phyloP scores from a whole-genome alignment of 257 asterid genomes.

The Nicotiana undulata region DNA sequence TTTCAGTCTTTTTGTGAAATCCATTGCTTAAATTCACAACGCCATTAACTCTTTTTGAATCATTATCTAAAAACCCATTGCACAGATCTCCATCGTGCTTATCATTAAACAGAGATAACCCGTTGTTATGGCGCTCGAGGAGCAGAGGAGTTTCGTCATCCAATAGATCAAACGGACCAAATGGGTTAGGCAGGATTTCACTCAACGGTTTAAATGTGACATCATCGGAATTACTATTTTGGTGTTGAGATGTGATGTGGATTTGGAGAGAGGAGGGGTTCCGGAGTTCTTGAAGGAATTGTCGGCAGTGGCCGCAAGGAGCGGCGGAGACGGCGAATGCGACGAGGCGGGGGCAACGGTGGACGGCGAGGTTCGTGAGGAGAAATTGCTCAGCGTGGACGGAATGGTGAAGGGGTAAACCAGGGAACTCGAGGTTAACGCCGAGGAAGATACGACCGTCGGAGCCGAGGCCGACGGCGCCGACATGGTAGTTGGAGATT shows the following conservation, averaged over 20 bases:
- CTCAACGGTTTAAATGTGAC: constrained; percentile 37
- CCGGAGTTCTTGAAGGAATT: constrained; percentile 80
- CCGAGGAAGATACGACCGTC: constrained; percentile 81
- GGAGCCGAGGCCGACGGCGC: constrained; percentile 81
- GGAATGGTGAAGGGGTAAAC: constrained; percentile 72
- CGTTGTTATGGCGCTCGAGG: constrained; percentile 52
- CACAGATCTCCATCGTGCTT: constrained; percentile 6
- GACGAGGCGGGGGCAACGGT: constrained; percentile 48
- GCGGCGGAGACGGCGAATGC: constrained; percentile 80
- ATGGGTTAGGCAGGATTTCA: constrained; percentile 55
- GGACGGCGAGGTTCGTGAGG: constrained; percentile 47
- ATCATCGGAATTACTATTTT: not conserved
- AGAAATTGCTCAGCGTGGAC: constrained; percentile 93
- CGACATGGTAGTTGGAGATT: constrained; percentile 73
- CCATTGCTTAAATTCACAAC: constrained; percentile 25
- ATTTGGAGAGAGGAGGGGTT: constrained; percentile 42
- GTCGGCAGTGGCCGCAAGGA: constrained; percentile 99
- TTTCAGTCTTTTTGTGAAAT: constrained; percentile 11
- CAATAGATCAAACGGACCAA: constrained; percentile 75
- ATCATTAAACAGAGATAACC: constrained; percentile 16
- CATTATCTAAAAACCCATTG: constrained; percentile 28
- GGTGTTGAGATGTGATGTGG: constrained; percentile 34
- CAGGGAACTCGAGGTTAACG: constrained; percentile 80
- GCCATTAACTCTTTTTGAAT: not conserved
- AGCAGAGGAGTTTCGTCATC: constrained; percentile 53